Evolutionary conservation across 2,329 filamentous ascomycete species (phyloP), one percentile per base, ranked within the genome.

Genomic region (Aspergillus sp.): DNA sequence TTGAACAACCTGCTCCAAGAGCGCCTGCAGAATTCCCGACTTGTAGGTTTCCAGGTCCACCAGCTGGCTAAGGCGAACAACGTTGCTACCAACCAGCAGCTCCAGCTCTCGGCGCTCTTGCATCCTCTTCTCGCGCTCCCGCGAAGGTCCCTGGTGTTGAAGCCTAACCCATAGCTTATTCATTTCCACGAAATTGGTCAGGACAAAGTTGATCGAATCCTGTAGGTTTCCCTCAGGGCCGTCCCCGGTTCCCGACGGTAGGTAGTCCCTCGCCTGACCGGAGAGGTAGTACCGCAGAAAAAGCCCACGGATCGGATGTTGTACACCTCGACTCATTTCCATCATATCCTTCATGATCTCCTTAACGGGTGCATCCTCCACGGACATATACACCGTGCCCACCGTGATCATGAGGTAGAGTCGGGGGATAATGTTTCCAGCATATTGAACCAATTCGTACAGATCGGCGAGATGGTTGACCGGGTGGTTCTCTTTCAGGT

Each of bases 281-380:
- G 91, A 95, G 52, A 99, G 84, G 73, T 97, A 99, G 77, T 99
- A 99, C 71, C 95, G 88, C 69, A 99, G 79, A 74, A 99, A 99
- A 55, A 99, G 82, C 17, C 95, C 95, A 57, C 95, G 90, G 62
- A 97, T 93, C 15, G 95, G 95, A 76, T 99, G 95, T 72, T 99
- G 95, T 21, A 99, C 93, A 56, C 95, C 95, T 62, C 95, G 86
- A 77, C 92, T 98, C 95, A 99, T 99, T 77, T 99, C 95, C 95
- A 99, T 99, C 95, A 99, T 99, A 76, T 99, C 95, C 79, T 99
- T 99, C 95, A 99, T 99, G 62, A 99, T 91, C 81, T 99, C 95
- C 79, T 99, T 99, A 66, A 99, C 95, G 0, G 95, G 95, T 58
- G 96, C 95, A 82, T 98, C 95, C 70, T 95, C 90, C 71, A 99